phyloP scores from a whole-genome alignment of 805 yeast genomes.

The Isabelozyma gotoi region DNA sequence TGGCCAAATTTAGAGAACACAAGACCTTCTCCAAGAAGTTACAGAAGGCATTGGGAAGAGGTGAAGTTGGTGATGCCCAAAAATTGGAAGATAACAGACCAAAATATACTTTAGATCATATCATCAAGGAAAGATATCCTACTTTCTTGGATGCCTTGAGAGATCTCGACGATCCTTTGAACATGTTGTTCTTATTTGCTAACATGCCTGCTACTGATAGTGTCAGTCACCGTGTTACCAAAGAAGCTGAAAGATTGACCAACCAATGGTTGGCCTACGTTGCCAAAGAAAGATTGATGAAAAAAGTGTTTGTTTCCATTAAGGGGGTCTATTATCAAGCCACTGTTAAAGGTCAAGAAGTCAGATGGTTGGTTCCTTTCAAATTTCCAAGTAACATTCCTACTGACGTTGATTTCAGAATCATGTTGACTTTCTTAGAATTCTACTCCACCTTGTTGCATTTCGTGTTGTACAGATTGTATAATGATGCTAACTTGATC shows the following conservation, averaged over 20 bases:
- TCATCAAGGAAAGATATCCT: conserved; percentile 94
- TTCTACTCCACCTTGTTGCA: conserved; percentile 91
- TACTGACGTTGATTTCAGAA: conserved; percentile 88
- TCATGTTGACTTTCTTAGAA: conserved; percentile 95
- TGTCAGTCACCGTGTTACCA: conserved; percentile 77
- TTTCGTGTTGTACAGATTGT: conserved; percentile 81
- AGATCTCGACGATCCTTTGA: conserved; percentile 92
- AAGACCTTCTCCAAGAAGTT: conserved; percentile 91
- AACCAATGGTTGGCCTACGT: conserved; percentile 95
- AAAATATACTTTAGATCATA: conserved; percentile 80
- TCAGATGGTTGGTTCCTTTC: conserved; percentile 95
- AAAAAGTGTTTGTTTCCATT: conserved; percentile 91
- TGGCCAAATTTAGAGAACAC: conserved; percentile 90
- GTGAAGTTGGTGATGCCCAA: conserved; percentile 87
- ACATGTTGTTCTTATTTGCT: conserved; percentile 91
- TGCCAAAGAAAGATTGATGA: conserved; percentile 76
- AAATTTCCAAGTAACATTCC: conserved; percentile 97
- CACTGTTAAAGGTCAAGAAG: conserved; percentile 82
- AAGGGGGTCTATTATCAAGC: conserved; percentile 98
- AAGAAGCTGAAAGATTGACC: conserved; percentile 81
- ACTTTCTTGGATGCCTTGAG: conserved; percentile 88
- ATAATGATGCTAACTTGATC: conserved; percentile 78
- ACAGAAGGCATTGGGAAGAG: conserved; percentile 85
- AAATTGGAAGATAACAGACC: conserved; percentile 80
- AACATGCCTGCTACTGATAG: conserved; percentile 92